A percentile compares a stretch with the other conserved stretches of the same genome.
Conservation (phyloP, 2,329 filamentous ascomycete species). For the Diaporthe vexans region DNA sequence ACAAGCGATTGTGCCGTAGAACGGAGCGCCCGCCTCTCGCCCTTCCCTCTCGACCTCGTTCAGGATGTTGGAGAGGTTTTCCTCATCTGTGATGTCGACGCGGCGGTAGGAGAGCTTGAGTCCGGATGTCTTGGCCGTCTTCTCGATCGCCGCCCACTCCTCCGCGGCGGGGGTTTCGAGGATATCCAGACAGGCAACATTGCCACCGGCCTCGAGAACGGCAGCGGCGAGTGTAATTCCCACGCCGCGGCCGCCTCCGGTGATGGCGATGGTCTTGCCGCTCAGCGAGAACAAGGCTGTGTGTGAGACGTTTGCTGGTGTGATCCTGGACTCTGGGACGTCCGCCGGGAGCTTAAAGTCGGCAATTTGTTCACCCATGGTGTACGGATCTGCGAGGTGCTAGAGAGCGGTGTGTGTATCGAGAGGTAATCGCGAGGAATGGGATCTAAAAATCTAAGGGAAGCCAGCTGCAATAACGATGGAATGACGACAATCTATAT, state of each 20-base stretch:
- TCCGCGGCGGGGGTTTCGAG: slow-evolving; percentile 52
- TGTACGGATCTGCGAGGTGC: not conserved
- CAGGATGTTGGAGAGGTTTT: slow-evolving; percentile 52
- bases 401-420: not conserved
- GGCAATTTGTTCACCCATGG: slow-evolving; percentile 24
- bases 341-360: slow-evolving; percentile 23
- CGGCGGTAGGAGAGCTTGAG: slow-evolving; percentile 56
- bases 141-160: slow-evolving; percentile 59
- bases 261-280: slow-evolving; percentile 58
- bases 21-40: slow-evolving; percentile 49
- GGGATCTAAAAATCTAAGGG: not conserved
- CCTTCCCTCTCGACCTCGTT: slow-evolving; percentile 54
- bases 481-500: slow-evolving; percentile 13
- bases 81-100: slow-evolving; percentile 64
- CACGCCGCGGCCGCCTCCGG: slow-evolving; percentile 65
- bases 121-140: slow-evolving; percentile 53
- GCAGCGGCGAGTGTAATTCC: slow-evolving; percentile 64
- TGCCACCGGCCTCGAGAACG: slow-evolving; percentile 63
- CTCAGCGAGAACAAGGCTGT: slow-evolving; percentile 19
- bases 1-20: slow-evolving; percentile 57
- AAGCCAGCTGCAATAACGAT: not conserved
- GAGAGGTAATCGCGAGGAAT: not conserved
- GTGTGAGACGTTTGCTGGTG: slow-evolving; percentile 27
- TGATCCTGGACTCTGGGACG: slow-evolving; percentile 32
- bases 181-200: slow-evolving; percentile 62